These are phyloP conservation scores for Cylindrodendrum hubeiense DNA, from an alignment of 2,329 filamentous ascomycete genomes.

Conservation along the genomic window DNA sequence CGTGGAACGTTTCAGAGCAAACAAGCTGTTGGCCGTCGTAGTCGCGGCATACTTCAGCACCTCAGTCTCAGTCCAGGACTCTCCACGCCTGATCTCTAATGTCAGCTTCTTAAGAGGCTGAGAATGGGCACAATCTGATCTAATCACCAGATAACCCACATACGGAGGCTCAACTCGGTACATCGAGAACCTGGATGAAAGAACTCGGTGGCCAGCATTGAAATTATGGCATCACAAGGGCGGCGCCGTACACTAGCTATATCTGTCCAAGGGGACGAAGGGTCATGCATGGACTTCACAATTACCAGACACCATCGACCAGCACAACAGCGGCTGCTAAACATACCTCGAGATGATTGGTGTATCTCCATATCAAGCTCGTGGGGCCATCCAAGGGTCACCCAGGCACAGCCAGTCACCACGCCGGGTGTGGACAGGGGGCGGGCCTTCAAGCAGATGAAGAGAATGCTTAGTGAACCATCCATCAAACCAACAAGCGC, in stretches of 20 bases:
- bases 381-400: slow-evolving; percentile 8
- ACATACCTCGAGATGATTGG: slow-evolving; percentile 6
- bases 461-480: slow-evolving; percentile 18
- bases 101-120: neutral
- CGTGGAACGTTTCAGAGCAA: neutral
- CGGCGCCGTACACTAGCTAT: slow-evolving; percentile 12
- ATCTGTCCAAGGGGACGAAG: neutral
- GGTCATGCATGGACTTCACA: neutral
- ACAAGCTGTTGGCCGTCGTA: neutral
- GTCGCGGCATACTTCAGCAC: neutral
- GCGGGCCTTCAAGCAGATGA: slow-evolving; percentile 20
- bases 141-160: slow-evolving; percentile 1
- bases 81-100: neutral
- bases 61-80: neutral
- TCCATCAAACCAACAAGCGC: slow-evolving; percentile 15
- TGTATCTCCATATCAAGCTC: slow-evolving; percentile 17
- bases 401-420: slow-evolving; percentile 4
- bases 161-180: neutral
- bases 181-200: neutral
- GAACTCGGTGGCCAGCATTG: neutral
- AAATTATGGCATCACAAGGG: neutral
- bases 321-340: neutral
- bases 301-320: slow-evolving; percentile 5
- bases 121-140: neutral
- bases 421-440: neutral